Conservation (phyloP, 306 rosid species). For the Cucurbita pepo region DNA sequence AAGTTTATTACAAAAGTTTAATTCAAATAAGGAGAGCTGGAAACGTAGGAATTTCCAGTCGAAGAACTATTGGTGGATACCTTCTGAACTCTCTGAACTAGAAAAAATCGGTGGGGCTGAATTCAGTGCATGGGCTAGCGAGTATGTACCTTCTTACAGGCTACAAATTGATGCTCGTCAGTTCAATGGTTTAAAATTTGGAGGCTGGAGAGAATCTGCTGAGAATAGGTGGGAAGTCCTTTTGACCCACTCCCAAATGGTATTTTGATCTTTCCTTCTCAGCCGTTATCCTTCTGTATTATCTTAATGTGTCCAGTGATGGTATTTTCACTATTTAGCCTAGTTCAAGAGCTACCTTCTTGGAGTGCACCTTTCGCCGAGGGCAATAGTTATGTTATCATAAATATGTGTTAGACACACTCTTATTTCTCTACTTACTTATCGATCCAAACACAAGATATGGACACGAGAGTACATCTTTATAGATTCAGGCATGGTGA, state of each 20-base stretch:
- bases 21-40: conserved; percentile 24
- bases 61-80: conserved; percentile 49
- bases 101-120: conserved; percentile 82
- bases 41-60: conserved; percentile 23
- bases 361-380: background rate
- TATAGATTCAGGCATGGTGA: background rate
- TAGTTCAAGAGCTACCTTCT: background rate
- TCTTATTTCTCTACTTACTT: background rate
- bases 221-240: conserved; percentile 70
- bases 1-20: conserved; percentile 43
- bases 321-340: background rate
- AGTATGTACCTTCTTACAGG: conserved; percentile 61
- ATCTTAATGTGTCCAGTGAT: background rate
- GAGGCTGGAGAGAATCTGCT: conserved; percentile 60
- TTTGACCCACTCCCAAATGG: conserved; percentile 96
- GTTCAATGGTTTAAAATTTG: conserved; percentile 36
- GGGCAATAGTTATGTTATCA: background rate
- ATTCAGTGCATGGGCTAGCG: conserved; percentile 73
- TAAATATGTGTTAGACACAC: background rate
- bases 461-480: background rate
- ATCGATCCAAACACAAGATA: background rate
- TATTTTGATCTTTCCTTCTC: conserved; percentile 30
- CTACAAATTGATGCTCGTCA: conserved; percentile 49
- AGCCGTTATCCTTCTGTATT: background rate
- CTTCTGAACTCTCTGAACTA: conserved; percentile 34